These are phyloP conservation scores for Russula virescens DNA, from an alignment of 768 basidiomycete species.

Conservation along the genomic window DNA sequence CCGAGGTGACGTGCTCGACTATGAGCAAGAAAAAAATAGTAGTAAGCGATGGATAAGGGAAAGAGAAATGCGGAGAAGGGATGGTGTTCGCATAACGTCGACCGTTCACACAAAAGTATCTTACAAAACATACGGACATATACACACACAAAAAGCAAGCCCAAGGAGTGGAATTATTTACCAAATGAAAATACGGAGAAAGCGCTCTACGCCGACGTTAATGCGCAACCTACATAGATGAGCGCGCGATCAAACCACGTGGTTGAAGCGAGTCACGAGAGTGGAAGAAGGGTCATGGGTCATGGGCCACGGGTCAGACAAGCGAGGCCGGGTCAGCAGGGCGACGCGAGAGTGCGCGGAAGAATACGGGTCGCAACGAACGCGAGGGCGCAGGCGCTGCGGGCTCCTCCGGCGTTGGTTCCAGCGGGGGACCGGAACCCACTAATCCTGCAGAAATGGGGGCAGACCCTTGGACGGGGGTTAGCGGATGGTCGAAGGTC, in stretches of 20 bases:
- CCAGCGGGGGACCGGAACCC: background rate
- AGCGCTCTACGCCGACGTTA: background rate
- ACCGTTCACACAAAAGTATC: background rate
- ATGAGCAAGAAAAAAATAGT: background rate
- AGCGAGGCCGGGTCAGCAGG: slow-evolving; percentile 4
- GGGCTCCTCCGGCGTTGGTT: slow-evolving; percentile 9
- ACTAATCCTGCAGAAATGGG: background rate
- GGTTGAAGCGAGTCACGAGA: background rate
- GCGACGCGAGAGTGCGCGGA: slow-evolving; percentile 14
- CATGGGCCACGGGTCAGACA: background rate
- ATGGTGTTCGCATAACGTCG: background rate
- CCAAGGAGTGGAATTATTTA: background rate
- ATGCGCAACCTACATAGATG: background rate
- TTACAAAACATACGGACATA: background rate
- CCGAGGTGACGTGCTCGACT: background rate
- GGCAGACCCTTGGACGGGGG: background rate
- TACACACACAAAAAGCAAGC: background rate
- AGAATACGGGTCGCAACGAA: slow-evolving; percentile 13
- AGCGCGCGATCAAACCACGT: background rate
- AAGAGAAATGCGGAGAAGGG: background rate
- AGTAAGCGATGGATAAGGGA: background rate
- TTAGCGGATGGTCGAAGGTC: slow-evolving; percentile 18
- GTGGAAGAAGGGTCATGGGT: background rate
- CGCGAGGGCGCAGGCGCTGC: background rate
- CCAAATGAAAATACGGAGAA: background rate